Percentiles rank a stretch among this genome's conserved stretches.
These are phyloP conservation scores for Backusella westeae DNA, from an alignment of 192 early-diverging fungal genomes.

Conservation along the genomic window DNA sequence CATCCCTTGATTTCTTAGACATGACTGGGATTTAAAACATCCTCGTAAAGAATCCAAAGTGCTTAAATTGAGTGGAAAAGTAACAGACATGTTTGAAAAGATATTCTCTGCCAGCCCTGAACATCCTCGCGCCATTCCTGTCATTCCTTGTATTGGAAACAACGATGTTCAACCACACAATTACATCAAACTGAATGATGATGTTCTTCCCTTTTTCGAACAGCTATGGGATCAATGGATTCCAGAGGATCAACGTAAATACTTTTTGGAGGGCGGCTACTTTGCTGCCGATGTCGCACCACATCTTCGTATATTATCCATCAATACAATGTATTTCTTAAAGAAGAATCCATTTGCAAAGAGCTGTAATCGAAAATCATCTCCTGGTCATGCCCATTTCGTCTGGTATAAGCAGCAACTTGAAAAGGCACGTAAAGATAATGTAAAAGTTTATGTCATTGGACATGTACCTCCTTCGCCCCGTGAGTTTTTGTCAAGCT, in stretches of 20 bases:
- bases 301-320: slow-evolving; percentile 49
- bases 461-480: slow-evolving; percentile 65
- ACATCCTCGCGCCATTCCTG: slow-evolving; percentile 19
- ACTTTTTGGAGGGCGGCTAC: slow-evolving; percentile 66
- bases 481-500: slow-evolving; percentile 39
- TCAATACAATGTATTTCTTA: slow-evolving; percentile 74
- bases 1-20: slow-evolving; percentile 29
- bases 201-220: neutral
- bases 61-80: slow-evolving; percentile 43
- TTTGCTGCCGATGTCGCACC: slow-evolving; percentile 56
- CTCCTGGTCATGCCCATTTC: slow-evolving; percentile 45
- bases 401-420: slow-evolving; percentile 67
- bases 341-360: slow-evolving; percentile 64
- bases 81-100: slow-evolving; percentile 33
- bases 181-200: slow-evolving; percentile 34
- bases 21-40: slow-evolving; percentile 53
- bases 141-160: slow-evolving; percentile 55
- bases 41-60: slow-evolving; percentile 49
- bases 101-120: slow-evolving; percentile 46
- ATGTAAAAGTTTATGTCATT: slow-evolving; percentile 52
- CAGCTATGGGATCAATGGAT: slow-evolving; percentile 55
- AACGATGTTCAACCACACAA: slow-evolving; percentile 74
- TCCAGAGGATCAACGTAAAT: slow-evolving; percentile 56
- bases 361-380: slow-evolving; percentile 43
- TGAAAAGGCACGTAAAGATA: slow-evolving; percentile 38